phyloP scores from a whole-genome alignment of 352 stramenopile species.

The Pythium apleroticum region DNA sequence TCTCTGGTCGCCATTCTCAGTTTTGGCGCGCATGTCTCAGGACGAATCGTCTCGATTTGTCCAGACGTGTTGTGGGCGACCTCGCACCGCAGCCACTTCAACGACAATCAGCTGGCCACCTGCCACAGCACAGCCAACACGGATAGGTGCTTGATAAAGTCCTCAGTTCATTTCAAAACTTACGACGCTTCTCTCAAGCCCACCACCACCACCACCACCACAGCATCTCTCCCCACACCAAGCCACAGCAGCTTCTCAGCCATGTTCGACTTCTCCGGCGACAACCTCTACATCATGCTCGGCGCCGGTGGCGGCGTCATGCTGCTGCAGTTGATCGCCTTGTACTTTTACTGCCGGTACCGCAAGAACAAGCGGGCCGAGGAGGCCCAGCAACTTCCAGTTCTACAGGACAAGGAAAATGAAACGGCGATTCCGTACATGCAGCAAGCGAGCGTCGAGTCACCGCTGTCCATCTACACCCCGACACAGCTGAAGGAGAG shows the following conservation, averaged over 20 bases:
- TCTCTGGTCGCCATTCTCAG: no score
- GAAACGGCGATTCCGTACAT: neutral
- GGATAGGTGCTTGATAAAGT: no score
- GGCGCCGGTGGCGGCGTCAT: slow-evolving; percentile 7
- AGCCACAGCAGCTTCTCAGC: no score
- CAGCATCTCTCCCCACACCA: no score
- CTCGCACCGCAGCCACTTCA: neutral
- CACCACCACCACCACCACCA: no score
- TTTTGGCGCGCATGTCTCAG: neutral
- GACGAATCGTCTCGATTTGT: neutral
- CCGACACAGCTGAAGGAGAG: no score
- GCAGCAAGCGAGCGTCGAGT: neutral
- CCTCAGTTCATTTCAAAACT: neutral
- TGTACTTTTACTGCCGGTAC: slow-evolving; percentile 15
- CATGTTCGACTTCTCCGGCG: slow-evolving; percentile 20
- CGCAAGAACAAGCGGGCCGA: slow-evolving; percentile 7
- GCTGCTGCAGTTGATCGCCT: slow-evolving; percentile 2
- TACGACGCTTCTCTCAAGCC: neutral
- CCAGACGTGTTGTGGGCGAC: neutral
- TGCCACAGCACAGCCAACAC: no score
- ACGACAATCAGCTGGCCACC: neutral
- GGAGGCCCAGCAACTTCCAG: neutral
- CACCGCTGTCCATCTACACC: no score
- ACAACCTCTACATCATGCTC: slow-evolving; percentile 15
- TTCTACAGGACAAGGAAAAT: neutral